A percentile compares a stretch with the other conserved stretches of the same genome.
Evolutionary conservation across 805 yeast species (phyloP).

Genomic region (Huiozyma sinensis): DNA sequence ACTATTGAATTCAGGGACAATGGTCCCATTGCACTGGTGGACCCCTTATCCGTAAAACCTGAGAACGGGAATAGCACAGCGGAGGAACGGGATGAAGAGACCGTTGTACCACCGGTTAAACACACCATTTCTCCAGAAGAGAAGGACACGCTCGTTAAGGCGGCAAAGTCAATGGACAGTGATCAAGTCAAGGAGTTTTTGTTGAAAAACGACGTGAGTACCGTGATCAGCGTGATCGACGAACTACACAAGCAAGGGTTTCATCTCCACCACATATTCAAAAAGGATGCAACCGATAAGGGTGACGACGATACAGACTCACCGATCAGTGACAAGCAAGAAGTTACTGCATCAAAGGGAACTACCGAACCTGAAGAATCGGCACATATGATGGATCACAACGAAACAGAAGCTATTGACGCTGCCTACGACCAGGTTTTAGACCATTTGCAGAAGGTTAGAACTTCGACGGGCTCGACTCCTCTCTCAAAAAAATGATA

Average conservation of each 20-base stretch:
- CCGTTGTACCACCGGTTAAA: neutral
- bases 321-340: neutral
- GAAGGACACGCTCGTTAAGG: conserved; percentile 17
- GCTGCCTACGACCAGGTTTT: conserved; percentile 34
- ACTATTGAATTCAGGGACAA: conserved; percentile 19
- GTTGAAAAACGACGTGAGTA: conserved; percentile 31
- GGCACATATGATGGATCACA: conserved; percentile 2
- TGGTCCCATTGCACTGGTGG: conserved; percentile 2
- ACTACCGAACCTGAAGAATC: conserved; percentile 2
- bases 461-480: conserved; percentile 5
- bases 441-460: conserved; percentile 29
- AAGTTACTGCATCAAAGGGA: neutral
- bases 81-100: neutral
- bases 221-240: conserved; percentile 30
- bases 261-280: conserved; percentile 29
- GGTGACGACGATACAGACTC: conserved; percentile 4
- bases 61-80: neutral
- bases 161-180: conserved; percentile 27
- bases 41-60: conserved; percentile 1
- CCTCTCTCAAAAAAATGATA: no score
- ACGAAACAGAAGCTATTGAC: conserved; percentile 24
- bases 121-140: conserved; percentile 8
- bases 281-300: conserved; percentile 10
- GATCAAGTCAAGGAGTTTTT: conserved; percentile 30
- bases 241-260: conserved; percentile 33